These are phyloP conservation scores for Phytophthora fragariaefolia DNA, from an alignment of 352 stramenopile species.

Conservation along the genomic window DNA sequence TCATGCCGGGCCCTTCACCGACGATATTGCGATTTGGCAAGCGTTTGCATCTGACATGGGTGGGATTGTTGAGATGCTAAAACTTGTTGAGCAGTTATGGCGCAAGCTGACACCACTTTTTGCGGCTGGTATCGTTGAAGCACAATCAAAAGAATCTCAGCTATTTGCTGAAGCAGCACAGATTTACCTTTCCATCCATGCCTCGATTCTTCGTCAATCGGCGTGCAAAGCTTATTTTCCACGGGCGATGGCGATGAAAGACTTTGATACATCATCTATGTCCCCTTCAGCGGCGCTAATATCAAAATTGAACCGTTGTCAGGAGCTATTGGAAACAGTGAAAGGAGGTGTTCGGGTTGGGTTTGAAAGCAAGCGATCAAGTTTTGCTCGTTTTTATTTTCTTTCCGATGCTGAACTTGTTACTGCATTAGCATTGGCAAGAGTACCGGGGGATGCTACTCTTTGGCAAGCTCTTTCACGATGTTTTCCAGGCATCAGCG, in stretches of 20 bases:
- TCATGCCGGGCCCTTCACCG: constrained; percentile 51
- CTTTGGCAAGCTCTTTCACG: constrained; percentile 54
- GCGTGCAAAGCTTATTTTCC: constrained; percentile 47
- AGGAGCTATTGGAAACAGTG: constrained; percentile 51
- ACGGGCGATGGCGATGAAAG: constrained; percentile 1
- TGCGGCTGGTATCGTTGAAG: constrained; percentile 53
- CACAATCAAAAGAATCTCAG: constrained; percentile 44
- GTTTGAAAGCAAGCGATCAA: constrained; percentile 56
- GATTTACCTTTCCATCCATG: constrained; percentile 45
- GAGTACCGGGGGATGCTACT: constrained; percentile 19
- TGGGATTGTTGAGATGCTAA: constrained; percentile 48
- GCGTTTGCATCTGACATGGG: constrained; percentile 52
- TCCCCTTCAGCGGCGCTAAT: constrained; percentile 29
- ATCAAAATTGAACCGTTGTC: constrained; percentile 44
- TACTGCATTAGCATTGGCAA: constrained; percentile 38
- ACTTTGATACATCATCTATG: background rate
- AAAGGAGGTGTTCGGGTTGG: constrained; percentile 49
- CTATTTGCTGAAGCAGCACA: constrained; percentile 51
- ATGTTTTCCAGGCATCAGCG: constrained; percentile 69
- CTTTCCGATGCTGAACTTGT: constrained; percentile 72
- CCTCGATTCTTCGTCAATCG: constrained; percentile 35
- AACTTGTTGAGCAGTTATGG: constrained; percentile 55
- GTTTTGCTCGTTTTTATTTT: constrained; percentile 77
- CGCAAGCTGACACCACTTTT: constrained; percentile 58
- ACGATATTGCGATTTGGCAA: constrained; percentile 57